These are phyloP conservation scores for Parastagonospora nodorum DNA, from an alignment of 2,329 filamentous ascomycete genomes.

Conservation along the genomic window DNA sequence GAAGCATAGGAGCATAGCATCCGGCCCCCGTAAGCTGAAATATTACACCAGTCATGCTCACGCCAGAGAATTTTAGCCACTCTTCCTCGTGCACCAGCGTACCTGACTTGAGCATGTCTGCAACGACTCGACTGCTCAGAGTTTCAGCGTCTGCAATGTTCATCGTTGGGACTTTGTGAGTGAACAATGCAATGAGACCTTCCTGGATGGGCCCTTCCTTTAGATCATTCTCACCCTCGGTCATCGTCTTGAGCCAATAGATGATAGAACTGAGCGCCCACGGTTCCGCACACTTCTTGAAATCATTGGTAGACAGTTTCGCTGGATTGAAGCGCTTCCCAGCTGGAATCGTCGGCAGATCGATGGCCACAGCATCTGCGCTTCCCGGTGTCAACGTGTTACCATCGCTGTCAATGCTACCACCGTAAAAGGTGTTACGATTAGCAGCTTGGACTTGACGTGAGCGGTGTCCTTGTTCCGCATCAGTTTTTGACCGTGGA, in stretches of 20 bases:
- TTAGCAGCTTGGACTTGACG: constrained; percentile 46
- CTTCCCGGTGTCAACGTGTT: constrained; percentile 61
- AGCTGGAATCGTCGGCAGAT: constrained; percentile 81
- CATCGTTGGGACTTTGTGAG: constrained; percentile 95
- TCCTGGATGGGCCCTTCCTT: constrained; percentile 85
- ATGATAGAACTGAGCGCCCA: constrained; percentile 93
- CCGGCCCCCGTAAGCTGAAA: constrained; percentile 91
- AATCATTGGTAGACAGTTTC: constrained; percentile 80
- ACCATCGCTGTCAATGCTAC: constrained; percentile 49
- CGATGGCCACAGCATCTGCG: constrained; percentile 65
- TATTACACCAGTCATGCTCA: constrained; percentile 82
- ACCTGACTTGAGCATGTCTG: constrained; percentile 77
- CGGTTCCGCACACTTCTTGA: constrained; percentile 82
- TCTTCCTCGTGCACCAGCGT: constrained; percentile 89
- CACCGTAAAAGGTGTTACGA: constrained; percentile 43
- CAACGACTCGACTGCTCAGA: constrained; percentile 76
- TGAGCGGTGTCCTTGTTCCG: constrained; percentile 62
- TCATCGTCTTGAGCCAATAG: constrained; percentile 84
- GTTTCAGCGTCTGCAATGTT: constrained; percentile 96
- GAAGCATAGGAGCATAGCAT: constrained; percentile 86
- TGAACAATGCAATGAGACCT: constrained; percentile 86
- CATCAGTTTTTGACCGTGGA: constrained; percentile 93
- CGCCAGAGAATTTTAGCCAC: constrained; percentile 91
- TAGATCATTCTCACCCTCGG: constrained; percentile 87
- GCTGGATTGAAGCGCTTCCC: constrained; percentile 83